Evolutionary conservation across 768 basidiomycete genomes (phyloP).

Genomic region (Rhodotorula kratochvilovae): DNA sequence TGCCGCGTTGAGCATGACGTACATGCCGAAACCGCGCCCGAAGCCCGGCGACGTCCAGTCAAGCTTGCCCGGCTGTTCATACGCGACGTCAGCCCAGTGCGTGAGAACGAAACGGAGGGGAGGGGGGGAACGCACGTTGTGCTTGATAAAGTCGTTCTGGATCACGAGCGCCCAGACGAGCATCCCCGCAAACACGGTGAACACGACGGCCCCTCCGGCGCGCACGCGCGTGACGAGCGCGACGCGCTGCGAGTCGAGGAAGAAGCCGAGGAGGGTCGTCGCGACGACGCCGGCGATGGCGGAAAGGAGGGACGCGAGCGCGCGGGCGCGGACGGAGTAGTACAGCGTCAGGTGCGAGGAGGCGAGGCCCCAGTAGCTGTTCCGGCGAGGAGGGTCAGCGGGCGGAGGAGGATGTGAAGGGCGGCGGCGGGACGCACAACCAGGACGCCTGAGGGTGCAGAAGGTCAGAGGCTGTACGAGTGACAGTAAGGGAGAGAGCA

Average conservation of each 20-base stretch:
- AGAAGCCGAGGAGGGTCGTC: slow-evolving; percentile 16
- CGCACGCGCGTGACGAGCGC: slow-evolving; percentile 7
- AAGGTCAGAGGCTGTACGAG: background rate
- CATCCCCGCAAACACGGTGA: slow-evolving; percentile 4
- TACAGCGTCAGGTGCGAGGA: slow-evolving; percentile 18
- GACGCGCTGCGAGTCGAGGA: slow-evolving; percentile 15
- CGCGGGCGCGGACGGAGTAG: slow-evolving; percentile 23
- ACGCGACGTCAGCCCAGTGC: no score
- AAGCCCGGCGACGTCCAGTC: slow-evolving; percentile 14
- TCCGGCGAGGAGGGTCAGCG: background rate
- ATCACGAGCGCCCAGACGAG: slow-evolving; percentile 24
- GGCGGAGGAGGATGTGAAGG: no score
- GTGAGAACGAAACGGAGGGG: no score
- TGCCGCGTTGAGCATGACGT: slow-evolving; percentile 7
- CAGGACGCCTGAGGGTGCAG: background rate
- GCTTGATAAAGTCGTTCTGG: background rate
- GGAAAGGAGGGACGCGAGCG: slow-evolving; percentile 12
- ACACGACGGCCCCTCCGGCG: background rate
- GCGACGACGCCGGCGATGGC: slow-evolving; percentile 18
- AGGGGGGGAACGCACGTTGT: background rate
- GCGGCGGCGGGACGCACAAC: background rate
- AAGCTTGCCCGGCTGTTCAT: slow-evolving; percentile 10
- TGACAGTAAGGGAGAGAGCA: no score
- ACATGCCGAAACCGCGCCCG: slow-evolving; percentile 9
- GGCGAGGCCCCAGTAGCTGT: slow-evolving; percentile 14